Conservation (phyloP, 306 rosid species). For the Gastrolobium bilobum region DNA sequence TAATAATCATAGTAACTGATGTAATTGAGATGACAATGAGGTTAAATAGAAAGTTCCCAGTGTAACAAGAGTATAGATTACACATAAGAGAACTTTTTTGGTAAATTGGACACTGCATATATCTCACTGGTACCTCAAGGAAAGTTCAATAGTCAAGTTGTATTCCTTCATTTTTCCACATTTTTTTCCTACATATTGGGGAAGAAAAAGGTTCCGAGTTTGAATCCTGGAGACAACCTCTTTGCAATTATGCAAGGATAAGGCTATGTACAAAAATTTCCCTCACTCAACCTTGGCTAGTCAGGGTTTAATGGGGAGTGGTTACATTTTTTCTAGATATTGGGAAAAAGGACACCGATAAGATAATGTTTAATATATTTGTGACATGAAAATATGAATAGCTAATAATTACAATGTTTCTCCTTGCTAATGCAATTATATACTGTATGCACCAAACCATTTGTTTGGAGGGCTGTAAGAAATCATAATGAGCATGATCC, state of each 20-base stretch:
- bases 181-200: too few species aligned
- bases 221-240: too few species aligned
- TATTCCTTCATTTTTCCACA: neutral
- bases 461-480: neutral
- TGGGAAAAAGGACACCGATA: neutral
- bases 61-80: neutral
- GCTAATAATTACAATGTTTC: neutral
- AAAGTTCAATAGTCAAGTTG: slow-evolving; percentile 22
- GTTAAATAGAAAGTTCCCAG: neutral
- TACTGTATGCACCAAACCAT: neutral
- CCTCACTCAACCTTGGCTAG: too few species aligned
- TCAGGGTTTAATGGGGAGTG: too few species aligned
- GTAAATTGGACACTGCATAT: neutral
- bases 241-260: too few species aligned
- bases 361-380: neutral
- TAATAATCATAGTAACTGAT: neutral
- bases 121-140: neutral
- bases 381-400: neutral
- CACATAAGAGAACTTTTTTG: neutral
- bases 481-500: neutral
- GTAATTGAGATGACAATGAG: slow-evolving; percentile 20
- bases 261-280: too few species aligned
- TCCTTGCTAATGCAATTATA: neutral
- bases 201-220: too few species aligned
- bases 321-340: neutral